These are phyloP conservation scores for Entomophthora muscae DNA, from an alignment of 371 early-diverging fungal species.

Conservation along the genomic window DNA sequence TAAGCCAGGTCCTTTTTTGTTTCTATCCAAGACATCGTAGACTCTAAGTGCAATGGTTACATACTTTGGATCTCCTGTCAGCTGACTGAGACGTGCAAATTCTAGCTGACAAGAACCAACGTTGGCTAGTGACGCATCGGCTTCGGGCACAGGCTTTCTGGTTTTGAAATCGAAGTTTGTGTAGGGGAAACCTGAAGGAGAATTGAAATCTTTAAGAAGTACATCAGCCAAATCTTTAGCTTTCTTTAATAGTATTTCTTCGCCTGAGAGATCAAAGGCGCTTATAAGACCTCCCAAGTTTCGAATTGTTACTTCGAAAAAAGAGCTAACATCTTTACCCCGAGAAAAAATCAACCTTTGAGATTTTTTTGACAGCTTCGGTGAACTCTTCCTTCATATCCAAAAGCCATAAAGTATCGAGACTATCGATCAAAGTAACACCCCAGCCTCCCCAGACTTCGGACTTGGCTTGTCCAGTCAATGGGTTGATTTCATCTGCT, in stretches of 20 bases:
- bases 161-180: not conserved
- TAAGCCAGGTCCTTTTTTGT: not conserved
- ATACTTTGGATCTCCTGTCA: slow-evolving; percentile 43
- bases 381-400: slow-evolving; percentile 45
- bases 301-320: slow-evolving; percentile 80
- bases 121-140: slow-evolving; percentile 21
- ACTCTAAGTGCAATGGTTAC: slow-evolving; percentile 12
- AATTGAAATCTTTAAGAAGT: slow-evolving; percentile 35
- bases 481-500: slow-evolving; percentile 28
- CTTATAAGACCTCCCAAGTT: slow-evolving; percentile 70
- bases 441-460: slow-evolving; percentile 34
- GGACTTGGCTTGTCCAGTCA: slow-evolving; percentile 21
- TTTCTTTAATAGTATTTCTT: slow-evolving; percentile 21
- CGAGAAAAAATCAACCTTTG: slow-evolving; percentile 24
- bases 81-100: slow-evolving; percentile 52
- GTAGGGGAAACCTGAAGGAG: too few species aligned
- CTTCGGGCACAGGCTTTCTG: not conserved
- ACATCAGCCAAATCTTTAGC: slow-evolving; percentile 29
- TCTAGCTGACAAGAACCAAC: slow-evolving; percentile 80
- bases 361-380: slow-evolving; percentile 34
- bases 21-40: not conserved
- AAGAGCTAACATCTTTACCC: slow-evolving; percentile 14
- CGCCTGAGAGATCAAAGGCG: slow-evolving; percentile 46
- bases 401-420: slow-evolving; percentile 69
- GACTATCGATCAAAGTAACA: slow-evolving; percentile 57